These are phyloP conservation scores for Asterochloris erici DNA, from an alignment of 139 green algal genomes.

Conservation along the genomic window DNA sequence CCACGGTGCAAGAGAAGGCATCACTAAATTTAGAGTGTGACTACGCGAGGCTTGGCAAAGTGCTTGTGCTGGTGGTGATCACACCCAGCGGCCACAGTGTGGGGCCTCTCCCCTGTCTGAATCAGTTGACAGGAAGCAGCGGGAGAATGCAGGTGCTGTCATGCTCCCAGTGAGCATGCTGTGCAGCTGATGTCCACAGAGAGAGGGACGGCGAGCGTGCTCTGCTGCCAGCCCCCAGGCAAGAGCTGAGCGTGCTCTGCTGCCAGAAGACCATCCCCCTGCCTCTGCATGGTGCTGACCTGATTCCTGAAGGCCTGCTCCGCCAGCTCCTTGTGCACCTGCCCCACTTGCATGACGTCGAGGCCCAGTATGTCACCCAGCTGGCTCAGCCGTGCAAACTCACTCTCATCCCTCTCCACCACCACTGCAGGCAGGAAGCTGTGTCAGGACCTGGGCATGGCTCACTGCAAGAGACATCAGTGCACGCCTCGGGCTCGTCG, in stretches of 20 bases:
- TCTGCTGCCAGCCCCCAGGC: neutral
- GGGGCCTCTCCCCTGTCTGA: too few relatives aligned
- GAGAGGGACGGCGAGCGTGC: neutral
- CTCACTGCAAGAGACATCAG: neutral
- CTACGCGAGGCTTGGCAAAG: too few relatives aligned
- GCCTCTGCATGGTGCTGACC: conserved; percentile 21
- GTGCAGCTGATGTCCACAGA: too few relatives aligned
- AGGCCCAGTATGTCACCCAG: conserved; percentile 86
- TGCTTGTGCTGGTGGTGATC: too few relatives aligned
- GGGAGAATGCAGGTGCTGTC: too few relatives aligned
- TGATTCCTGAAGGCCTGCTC: conserved; percentile 90
- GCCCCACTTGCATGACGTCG: conserved; percentile 47
- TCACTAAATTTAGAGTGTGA: too few relatives aligned
- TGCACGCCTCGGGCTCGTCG: too few relatives aligned
- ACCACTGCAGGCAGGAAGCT: conserved; percentile 24
- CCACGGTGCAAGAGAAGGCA: too few relatives aligned
- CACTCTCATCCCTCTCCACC: conserved; percentile 70
- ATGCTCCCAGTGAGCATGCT: too few relatives aligned
- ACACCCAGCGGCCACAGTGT: too few relatives aligned
- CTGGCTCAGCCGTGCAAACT: conserved; percentile 81
- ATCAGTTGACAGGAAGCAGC: too few relatives aligned
- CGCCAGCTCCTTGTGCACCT: conserved; percentile 80
- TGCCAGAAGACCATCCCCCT: neutral
- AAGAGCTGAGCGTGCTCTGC: conserved; percentile 18
- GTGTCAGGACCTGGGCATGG: neutral